Base-by-base conservation (phyloP, 2,329 filamentous ascomycete genomes). In the Calonectria crousiana region DNA sequence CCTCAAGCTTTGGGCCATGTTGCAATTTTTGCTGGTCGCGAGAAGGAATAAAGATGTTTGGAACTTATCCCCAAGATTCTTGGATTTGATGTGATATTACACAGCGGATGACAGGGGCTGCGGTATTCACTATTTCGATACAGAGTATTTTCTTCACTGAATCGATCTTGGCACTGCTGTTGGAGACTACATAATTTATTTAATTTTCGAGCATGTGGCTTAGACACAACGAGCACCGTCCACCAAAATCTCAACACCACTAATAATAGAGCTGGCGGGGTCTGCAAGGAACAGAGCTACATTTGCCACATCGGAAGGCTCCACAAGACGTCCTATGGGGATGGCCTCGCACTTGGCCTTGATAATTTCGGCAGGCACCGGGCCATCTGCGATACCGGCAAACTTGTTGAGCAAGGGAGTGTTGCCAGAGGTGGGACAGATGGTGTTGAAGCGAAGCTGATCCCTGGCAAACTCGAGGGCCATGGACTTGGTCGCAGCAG, bases 231-330 rank as follows among this genome's bases (percentile, higher is more conserved):
- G 73, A 51, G 76, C 76, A 32, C 76, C 76, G 51, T 76, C 76
- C 9, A 78, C 75, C 28, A 75, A 73, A 62, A 76, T 56, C 67
- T 78, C 76, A 20, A 74, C 41, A 1, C 76, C 76, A 20, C 75
- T 78, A 18, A 78, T 76, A 26, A 74, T 74, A 4, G 76, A 78
- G 68, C 75, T 78, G 4, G 76, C 76, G 34, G 72, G 71, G 13
- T 78, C 75, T 20, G 75, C 73, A 11, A 77, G 67, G 69, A 76
- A 78, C 14, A 77, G 69, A 5, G 75, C 75, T 16, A 77, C 75
- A n/a, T 78, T 78, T 23, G 76, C 75, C 23, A 78, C 76, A 68
- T 78, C 73, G 20, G 73, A 77, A 26, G 75, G 75, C 69, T 77
- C 75, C 4, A 75, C 73, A 10, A 78, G 75, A 16, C 73, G 75